Base-by-base conservation (phyloP, 1,139 yeast species). In the Candida albicans region DNA sequence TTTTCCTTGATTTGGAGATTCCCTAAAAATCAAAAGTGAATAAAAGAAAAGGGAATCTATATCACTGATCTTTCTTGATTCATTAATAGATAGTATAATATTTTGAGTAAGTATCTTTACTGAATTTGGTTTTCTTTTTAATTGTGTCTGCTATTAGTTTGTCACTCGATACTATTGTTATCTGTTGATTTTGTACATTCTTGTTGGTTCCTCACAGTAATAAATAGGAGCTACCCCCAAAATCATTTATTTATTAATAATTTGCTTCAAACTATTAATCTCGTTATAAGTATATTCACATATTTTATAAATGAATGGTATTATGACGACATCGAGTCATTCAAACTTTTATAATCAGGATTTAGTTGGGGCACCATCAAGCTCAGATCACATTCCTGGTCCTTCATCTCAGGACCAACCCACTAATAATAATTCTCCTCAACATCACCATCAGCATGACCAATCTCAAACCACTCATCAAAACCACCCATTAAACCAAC, bases 321-420 rank as follows among this genome's bases (percentile, higher is more conserved):
- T 50, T 33, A 50, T 51, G 54, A 39, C 53, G 37, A 46, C 50
- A 9, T 50, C 51, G 28, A 40, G 46, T 8, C 50, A 47, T 13
- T 35, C 54, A 37, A 51, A 47, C 40, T 51, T 45, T 32, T 53
- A 53, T 36, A 33, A 42, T 25, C 49, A 40, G 38, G 57, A 53
- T 34, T 47, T 49, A 38, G 45, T 48, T 35, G 45, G 46, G 24
- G 41, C 43, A 11, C n/a, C 44, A 10, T 24, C 56, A 8, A 42
- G 43, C 37, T 37, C 48, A n/a, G 53, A 50, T n/a, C 52, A 51
- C 31, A 35, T 42, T 9, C 32, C 40, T 24, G 41, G 3, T 27
- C 3, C n/a, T 27, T 35, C 40, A 24, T 38, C 35, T 29, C 50
- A 46, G 30, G 39, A 39, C 7, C 37, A 43, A 34, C 34, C 13